phyloP scores from a whole-genome alignment of 129 eudicot species.

The Rutidosis leptorrhynchoides region DNA sequence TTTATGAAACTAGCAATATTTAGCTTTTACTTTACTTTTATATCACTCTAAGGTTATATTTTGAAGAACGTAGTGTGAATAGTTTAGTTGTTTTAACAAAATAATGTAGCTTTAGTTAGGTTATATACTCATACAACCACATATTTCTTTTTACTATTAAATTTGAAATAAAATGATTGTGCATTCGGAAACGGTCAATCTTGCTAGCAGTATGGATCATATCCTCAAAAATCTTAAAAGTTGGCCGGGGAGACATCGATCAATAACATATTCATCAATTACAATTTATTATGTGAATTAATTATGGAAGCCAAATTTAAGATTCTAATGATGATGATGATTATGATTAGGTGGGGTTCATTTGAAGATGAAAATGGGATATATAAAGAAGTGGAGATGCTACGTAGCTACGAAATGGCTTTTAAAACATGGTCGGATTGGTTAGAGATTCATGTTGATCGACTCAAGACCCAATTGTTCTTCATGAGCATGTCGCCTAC shows the following conservation, averaged over 20 bases:
- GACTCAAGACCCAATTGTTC: conserved; percentile 53
- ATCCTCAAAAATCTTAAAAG: not conserved
- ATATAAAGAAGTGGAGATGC: conserved; percentile 53
- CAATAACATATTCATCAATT: not conserved
- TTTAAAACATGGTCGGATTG: conserved; percentile 77
- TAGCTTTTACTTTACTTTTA: too few relatives aligned
- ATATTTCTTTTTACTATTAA: too few relatives aligned
- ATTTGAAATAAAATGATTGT: too few relatives aligned
- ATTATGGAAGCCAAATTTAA: conserved; percentile 2
- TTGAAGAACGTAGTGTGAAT: too few relatives aligned
- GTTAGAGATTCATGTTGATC: conserved; percentile 63
- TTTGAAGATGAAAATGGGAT: conserved; percentile 42
- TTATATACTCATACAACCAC: too few relatives aligned
- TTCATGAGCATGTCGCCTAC: conserved; percentile 87
- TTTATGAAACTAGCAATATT: too few relatives aligned
- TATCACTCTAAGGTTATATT: too few relatives aligned
- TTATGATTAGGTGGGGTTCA: conserved; percentile 66
- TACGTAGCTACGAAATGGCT: conserved; percentile 62
- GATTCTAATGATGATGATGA: not conserved
- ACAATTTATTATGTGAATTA: not conserved
- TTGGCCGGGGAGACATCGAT: conserved; percentile 19
- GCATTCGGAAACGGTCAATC: too few relatives aligned
- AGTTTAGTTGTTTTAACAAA: too few relatives aligned
- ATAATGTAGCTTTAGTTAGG: too few relatives aligned
- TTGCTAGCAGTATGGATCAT: too few relatives aligned